Evolutionary conservation across 164 flowering plant genomes (phyloP), one percentile per base, ranked within the genome.

Genomic region (Stephania japonica): DNA sequence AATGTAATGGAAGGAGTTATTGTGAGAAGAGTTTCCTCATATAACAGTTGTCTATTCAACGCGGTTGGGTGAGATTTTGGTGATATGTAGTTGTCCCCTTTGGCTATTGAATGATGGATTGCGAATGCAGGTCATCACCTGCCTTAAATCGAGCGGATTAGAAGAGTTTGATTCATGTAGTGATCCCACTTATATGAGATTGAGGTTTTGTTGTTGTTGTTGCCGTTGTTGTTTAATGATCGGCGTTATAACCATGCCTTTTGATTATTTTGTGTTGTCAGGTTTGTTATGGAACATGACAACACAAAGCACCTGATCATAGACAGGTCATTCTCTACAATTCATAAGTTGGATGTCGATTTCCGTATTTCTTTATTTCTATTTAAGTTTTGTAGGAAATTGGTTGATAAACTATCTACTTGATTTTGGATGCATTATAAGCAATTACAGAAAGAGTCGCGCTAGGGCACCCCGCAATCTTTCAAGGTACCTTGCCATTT

Each of bases 261-360:
- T 63, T 44, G 26, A 65, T 70, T n/a, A 41, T 42, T 65, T 47
- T 24, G 21, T 26, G 7, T 64, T 50, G 38, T 70, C 84, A 95
- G 98, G n/a, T 95, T 89, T 86, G 92, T 89, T 27, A 95, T 93
- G 98, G 98, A 95, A 41, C 94, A 90, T 82, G 90, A 91, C 78
- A 90, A 74, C 79, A 79, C 53, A 95, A 88, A 83, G 94, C 97
- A 77, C 76, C 85, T 7, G 97, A 93, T 53, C 73, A 93, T 70
- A 88, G 99, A 87, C 93, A 95, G 97, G 99, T 95, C 70, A 65
- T 42, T 42, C 25, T 43, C 41, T 69, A 9, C 8, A 18, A 49
- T 73, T 32, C 5, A 11, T 49, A 14, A 50, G 7, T 38, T n/a
- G 21, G 41, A 6, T 69, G 25, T 18, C 4, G 18, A 66, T 25